These are phyloP conservation scores for Mayamaea pseudoterrestris DNA, from an alignment of 108 stramenopile species.

Conservation along the genomic window DNA sequence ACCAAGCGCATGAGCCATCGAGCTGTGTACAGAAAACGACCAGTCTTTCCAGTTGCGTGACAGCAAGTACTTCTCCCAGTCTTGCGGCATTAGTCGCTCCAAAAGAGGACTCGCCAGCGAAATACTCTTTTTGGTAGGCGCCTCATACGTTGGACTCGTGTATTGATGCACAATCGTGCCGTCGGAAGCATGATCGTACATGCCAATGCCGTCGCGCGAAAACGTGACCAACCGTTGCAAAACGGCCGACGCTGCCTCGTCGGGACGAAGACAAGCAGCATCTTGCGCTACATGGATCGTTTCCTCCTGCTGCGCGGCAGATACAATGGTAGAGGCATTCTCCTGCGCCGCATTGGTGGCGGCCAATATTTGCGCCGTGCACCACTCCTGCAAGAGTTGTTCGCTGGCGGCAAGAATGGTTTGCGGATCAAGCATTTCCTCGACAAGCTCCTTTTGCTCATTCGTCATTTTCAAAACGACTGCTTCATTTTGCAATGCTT, in stretches of 20 bases:
- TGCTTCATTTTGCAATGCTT: too few species aligned
- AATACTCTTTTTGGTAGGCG: not conserved
- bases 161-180: not conserved
- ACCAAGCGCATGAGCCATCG: not conserved
- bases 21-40: not conserved
- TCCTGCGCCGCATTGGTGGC: not conserved
- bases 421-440: not conserved
- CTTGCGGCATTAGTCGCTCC: not conserved
- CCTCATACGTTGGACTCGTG: not conserved
- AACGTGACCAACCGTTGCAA: not conserved
- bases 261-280: too few species aligned
- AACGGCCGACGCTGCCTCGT: not conserved
- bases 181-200: not conserved
- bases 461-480: too few species aligned
- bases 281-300: too few species aligned
- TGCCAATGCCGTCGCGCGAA: not conserved
- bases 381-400: not conserved
- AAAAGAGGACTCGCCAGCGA: not conserved
- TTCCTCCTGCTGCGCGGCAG: not conserved
- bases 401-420: conserved; percentile 1
- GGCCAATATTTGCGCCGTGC: not conserved
- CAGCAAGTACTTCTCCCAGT: not conserved
- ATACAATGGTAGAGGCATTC: not conserved
- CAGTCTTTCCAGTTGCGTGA: not conserved
- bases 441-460: not conserved